Conservation (phyloP, 495 filamentous ascomycete genomes). For the Aspergillus sparsus region DNA sequence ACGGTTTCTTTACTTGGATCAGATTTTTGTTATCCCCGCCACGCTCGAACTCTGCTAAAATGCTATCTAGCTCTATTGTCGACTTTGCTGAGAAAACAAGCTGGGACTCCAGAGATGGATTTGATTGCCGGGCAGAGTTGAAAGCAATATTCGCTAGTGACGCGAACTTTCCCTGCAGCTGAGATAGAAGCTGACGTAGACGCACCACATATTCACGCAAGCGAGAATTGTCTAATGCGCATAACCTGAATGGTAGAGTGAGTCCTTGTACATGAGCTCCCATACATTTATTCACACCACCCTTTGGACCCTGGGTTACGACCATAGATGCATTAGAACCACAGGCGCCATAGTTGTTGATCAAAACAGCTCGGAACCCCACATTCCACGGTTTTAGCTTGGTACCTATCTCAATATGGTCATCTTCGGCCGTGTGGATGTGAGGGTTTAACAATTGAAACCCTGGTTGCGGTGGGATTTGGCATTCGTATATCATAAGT, state of each 20-base stretch:
- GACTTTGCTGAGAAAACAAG: conserved; percentile 15
- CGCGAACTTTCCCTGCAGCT: background rate
- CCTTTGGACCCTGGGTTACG: conserved; percentile 27
- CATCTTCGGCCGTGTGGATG: conserved; percentile 28
- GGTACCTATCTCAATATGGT: conserved; percentile 43
- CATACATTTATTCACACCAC: background rate
- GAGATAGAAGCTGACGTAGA: conserved; percentile 11
- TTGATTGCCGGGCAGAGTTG: conserved; percentile 22
- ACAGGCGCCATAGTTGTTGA: conserved; percentile 53
- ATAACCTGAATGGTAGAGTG: conserved; percentile 21
- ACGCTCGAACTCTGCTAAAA: conserved; percentile 2
- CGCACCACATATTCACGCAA: conserved; percentile 18
- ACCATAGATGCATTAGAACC: conserved; percentile 46
- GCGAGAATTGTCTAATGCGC: conserved; percentile 15
- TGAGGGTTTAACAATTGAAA: conserved; percentile 43
- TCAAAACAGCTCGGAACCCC: conserved; percentile 37
- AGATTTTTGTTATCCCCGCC: conserved; percentile 5
- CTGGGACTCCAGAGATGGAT: conserved; percentile 19
- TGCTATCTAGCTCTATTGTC: conserved; percentile 10
- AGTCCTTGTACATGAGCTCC: conserved; percentile 9
- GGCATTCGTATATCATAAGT: conserved; percentile 49
- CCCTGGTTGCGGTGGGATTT: conserved; percentile 46
- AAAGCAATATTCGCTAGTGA: conserved; percentile 22
- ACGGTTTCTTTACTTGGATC: conserved; percentile 20
- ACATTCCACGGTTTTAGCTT: conserved; percentile 35